Evolutionary conservation across 768 basidiomycete species (phyloP), one percentile per base, ranked within the genome.

Genomic region (Lactarius akahatsu): DNA sequence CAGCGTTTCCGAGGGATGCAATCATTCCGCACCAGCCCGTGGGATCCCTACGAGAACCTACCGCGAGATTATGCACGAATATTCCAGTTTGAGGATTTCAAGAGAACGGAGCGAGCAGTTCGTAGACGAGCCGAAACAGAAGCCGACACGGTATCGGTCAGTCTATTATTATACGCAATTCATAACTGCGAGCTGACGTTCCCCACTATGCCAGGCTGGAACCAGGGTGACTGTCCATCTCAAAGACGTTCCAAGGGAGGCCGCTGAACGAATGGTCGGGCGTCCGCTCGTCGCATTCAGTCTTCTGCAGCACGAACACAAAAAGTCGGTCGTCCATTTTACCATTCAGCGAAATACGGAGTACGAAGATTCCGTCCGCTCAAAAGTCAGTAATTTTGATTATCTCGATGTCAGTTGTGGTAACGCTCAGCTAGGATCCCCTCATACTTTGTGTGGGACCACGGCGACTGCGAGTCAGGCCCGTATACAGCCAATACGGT

Each of bases 1-100:
- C 92, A 94, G 72, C 85, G 96, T 57, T 99, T 88, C 75, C 87
- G 96, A 65, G 96, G 96, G 9, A 76, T 99, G 78, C 87, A 87
- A 57, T 94, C 92, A 16, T 92, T 99, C 82, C 81, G 96, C 43
- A 98, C 96, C 7, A 95, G 92, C 74, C 93, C 92, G 43, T 99
- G 96, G 97, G 97, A 98, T 75, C 89, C 96, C 9, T 98, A 90
- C 72, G 96, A 99, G 77, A 96, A 96, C 73, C 81, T 99, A 13
- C 96, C 96, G 15, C 78, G 89, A 59, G 95, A 99, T 74, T 98
- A 98, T 73, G 94, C 90, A 2, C 84, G 90, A 50, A 96, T 98
- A 71, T 99, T 98, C 78, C 92, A 95, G 75, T 97, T 98, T 73
- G 95, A 98, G 77, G 92, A 96, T 72, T 97, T 91, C 79, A 91